Conservation (phyloP, 257 asterid genomes). For the Datura wrightii region DNA sequence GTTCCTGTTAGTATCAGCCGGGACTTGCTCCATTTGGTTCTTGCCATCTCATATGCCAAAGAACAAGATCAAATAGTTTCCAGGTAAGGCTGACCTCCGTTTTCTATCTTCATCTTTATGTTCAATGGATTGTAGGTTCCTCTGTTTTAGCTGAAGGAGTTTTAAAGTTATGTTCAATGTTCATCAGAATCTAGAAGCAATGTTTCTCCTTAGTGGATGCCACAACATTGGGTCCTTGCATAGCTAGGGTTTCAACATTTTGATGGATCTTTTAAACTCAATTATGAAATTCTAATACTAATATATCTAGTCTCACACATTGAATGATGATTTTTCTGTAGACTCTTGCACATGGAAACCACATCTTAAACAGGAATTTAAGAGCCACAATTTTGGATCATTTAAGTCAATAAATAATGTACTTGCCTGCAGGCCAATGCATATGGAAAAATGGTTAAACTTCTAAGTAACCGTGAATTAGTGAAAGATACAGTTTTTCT, state of each 20-base stretch:
- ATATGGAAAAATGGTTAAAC: background rate
- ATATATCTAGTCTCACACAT: background rate
- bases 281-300: background rate
- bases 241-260: background rate
- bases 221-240: background rate
- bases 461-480: background rate
- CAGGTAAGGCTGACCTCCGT: conserved; percentile 57
- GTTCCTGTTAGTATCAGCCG: conserved; percentile 66
- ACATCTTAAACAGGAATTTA: background rate
- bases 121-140: background rate
- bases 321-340: background rate
- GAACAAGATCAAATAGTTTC: conserved; percentile 86
- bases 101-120: background rate
- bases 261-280: background rate
- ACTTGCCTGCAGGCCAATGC: background rate
- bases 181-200: background rate
- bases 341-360: background rate
- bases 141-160: background rate
- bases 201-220: background rate
- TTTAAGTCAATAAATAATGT: background rate
- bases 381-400: background rate
- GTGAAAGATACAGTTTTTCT: background rate
- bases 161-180: background rate
- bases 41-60: conserved; percentile 90
- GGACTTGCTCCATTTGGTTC: conserved; percentile 84